phyloP scores from a whole-genome alignment of 1,139 yeast species.

The Suhomyces yuchorum region DNA sequence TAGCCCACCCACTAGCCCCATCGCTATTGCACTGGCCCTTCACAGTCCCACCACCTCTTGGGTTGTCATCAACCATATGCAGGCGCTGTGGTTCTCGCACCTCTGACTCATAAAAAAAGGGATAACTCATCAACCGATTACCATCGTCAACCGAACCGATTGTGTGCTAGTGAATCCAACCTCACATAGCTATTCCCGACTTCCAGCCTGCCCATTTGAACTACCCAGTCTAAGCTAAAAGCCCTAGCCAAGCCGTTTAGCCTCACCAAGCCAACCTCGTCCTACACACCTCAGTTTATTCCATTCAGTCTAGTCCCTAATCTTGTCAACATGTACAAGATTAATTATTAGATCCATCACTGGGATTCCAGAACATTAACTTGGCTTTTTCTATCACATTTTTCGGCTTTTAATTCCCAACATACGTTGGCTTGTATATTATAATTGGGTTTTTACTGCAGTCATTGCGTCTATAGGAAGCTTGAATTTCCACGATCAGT shows the following conservation, averaged over 20 bases:
- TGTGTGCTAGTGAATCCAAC: slow-evolving; percentile 1
- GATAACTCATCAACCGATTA: slow-evolving; percentile 4
- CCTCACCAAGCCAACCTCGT: slow-evolving; percentile 1
- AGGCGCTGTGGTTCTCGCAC: neutral
- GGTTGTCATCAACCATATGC: neutral
- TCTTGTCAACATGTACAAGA: slow-evolving; percentile 8
- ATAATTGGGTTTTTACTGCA: neutral
- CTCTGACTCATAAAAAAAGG: slow-evolving; percentile 14
- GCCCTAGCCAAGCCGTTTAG: slow-evolving; percentile 8
- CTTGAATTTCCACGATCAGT: slow-evolving; percentile 14
- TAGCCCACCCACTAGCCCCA: no score
- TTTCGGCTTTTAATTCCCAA: slow-evolving; percentile 6
- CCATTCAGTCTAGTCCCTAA: neutral
- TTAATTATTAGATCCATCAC: slow-evolving; percentile 3
- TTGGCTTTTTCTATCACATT: slow-evolving; percentile 5
- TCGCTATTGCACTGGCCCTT: no score
- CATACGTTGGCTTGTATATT: slow-evolving; percentile 6
- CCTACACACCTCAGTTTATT: neutral
- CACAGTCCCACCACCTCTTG: no score
- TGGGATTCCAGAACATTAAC: slow-evolving; percentile 3
- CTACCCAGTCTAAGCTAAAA: neutral
- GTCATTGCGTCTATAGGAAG: slow-evolving; percentile 6
- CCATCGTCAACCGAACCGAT: slow-evolving; percentile 2
- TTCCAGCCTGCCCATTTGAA: neutral
- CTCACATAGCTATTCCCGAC: neutral